Conservation (phyloP, 164 flowering plant species). For the Aristolochia californica region DNA sequence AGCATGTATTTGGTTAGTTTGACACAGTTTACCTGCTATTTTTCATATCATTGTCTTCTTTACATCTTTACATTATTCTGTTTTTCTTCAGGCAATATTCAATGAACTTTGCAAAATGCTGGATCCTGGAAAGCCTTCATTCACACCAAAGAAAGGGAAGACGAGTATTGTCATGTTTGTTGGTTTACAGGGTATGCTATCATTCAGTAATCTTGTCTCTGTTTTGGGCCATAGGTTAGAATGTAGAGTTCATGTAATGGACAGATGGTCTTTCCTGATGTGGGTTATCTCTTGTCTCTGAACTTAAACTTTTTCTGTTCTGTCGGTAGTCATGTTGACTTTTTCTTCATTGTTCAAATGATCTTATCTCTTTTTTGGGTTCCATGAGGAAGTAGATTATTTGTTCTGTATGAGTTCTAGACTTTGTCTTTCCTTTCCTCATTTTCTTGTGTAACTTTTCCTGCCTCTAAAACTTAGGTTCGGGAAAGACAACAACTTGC, state of each 20-base stretch:
- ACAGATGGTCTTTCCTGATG: too few species aligned
- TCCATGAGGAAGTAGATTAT: background rate
- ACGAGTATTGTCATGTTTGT: constrained; percentile 88
- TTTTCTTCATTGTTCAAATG: too few species aligned
- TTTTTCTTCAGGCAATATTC: constrained; percentile 66
- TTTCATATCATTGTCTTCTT: background rate
- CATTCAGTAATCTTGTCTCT: too few species aligned
- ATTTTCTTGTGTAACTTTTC: background rate
- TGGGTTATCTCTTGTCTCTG: too few species aligned
- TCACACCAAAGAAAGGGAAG: constrained; percentile 77
- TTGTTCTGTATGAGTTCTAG: background rate
- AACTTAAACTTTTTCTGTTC: too few species aligned
- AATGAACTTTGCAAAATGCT: constrained; percentile 86
- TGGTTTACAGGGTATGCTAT: constrained; percentile 69
- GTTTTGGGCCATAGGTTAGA: too few species aligned
- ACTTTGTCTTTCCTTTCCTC: background rate
- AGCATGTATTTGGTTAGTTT: background rate
- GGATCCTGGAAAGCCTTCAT: constrained; percentile 95
- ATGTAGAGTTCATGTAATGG: too few species aligned
- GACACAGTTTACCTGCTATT: background rate
- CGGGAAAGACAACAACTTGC: constrained; percentile 93
- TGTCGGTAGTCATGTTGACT: too few species aligned
- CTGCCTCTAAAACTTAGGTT: constrained; percentile 35
- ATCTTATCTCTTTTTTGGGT: too few species aligned
- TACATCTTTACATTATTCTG: background rate